A percentile compares a stretch with the other conserved stretches of the same genome.
Evolutionary conservation across 2,329 filamentous ascomycete species (phyloP).

Genomic region (Plectosphaerella sp.): DNA sequence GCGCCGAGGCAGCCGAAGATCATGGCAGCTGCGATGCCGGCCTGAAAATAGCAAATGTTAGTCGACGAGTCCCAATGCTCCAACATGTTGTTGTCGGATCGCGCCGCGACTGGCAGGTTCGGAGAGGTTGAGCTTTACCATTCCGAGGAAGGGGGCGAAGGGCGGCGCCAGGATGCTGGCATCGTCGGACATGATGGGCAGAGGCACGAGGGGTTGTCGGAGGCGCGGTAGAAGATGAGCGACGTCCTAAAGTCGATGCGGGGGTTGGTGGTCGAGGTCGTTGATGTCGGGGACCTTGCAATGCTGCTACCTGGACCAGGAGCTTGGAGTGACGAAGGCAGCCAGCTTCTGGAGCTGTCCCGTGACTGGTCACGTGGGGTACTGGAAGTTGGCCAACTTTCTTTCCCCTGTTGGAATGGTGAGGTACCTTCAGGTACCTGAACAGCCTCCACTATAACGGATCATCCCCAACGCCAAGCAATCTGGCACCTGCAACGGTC

Average conservation of each 20-base stretch:
- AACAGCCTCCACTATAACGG: too few relatives aligned
- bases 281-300: slow-evolving; percentile 6
- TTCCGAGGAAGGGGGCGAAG: slow-evolving; percentile 84
- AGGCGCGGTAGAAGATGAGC: slow-evolving; percentile 1
- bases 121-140: slow-evolving; percentile 53
- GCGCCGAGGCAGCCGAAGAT: slow-evolving; percentile 77
- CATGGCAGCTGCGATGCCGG: slow-evolving; percentile 77
- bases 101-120: not conserved
- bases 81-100: not conserved
- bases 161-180: slow-evolving; percentile 57
- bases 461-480: too few relatives aligned
- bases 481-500: too few relatives aligned
- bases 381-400: too few relatives aligned
- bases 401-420: too few relatives aligned
- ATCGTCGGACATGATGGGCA: slow-evolving; percentile 42
- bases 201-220: slow-evolving; percentile 3
- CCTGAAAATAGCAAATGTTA: slow-evolving; percentile 38
- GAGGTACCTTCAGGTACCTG: too few relatives aligned
- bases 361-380: not conserved
- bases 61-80: not conserved
- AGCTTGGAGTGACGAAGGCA: slow-evolving; percentile 12
- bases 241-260: slow-evolving; percentile 12
- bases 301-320: slow-evolving; percentile 9
- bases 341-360: slow-evolving; percentile 2
- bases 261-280: slow-evolving; percentile 12